A percentile compares a stretch with the other conserved stretches of the same genome.
Evolutionary conservation across 345 rosid species (phyloP).

Genomic region (Cochlearia excelsa): DNA sequence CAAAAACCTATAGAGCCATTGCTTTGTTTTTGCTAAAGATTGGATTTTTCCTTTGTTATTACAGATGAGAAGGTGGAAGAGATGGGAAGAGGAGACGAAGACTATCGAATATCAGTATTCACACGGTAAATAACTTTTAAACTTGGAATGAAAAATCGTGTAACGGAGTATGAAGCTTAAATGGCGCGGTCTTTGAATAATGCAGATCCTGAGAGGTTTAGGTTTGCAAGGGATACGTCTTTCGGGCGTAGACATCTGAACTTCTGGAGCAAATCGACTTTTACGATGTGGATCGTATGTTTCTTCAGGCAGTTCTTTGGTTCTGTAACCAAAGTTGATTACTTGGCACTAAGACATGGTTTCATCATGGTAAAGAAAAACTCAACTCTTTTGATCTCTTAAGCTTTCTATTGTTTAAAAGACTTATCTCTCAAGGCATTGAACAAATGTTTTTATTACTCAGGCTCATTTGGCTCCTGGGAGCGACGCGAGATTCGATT

Average conservation of each 20-base stretch:
- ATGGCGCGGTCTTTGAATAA: neutral
- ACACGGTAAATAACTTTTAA: slow-evolving; percentile 41
- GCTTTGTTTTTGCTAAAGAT: neutral
- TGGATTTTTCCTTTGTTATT: neutral
- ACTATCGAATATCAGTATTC: slow-evolving; percentile 81
- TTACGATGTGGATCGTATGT: slow-evolving; percentile 77
- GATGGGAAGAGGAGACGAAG: slow-evolving; percentile 84
- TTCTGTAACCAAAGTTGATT: slow-evolving; percentile 86
- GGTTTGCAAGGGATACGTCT: slow-evolving; percentile 57
- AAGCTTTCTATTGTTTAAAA: neutral
- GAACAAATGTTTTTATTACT: neutral
- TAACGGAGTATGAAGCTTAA: slow-evolving; percentile 2
- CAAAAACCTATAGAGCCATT: too few species aligned
- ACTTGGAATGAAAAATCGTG: neutral
- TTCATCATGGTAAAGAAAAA: slow-evolving; percentile 61
- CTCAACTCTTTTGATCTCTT: neutral
- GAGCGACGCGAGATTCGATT: slow-evolving; percentile 60
- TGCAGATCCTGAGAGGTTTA: slow-evolving; percentile 88
- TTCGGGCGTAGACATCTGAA: slow-evolving; percentile 82
- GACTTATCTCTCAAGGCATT: neutral
- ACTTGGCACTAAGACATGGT: slow-evolving; percentile 85
- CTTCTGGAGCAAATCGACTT: slow-evolving; percentile 57
- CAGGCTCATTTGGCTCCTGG: slow-evolving; percentile 91
- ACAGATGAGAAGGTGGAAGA: slow-evolving; percentile 88
- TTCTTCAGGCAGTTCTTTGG: slow-evolving; percentile 86